Evolutionary conservation across 352 stramenopile genomes (phyloP), one percentile per base, ranked within the genome.

Genomic region (Pythium sp.): DNA sequence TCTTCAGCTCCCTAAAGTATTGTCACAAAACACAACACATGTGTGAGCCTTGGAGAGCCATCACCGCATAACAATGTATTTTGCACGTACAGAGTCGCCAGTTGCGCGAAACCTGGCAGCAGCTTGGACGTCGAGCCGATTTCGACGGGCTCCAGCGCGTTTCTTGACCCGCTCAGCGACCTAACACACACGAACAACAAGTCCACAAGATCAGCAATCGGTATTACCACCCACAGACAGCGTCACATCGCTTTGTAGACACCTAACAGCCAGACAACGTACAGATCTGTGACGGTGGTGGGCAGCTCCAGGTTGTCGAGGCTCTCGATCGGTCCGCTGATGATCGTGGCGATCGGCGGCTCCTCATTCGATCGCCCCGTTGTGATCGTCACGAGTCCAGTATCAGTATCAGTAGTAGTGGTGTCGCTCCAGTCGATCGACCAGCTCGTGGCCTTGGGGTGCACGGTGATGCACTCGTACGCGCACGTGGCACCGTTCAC

Each of bases 401-500:
- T n/a, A 2, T 30, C 30, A 30, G 32, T 20, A 26, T 12, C 56
- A 3, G 26, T 3, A 32, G 18, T 46, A 24, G n/a, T 20, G n/a
- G n/a, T 46, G 6, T 41, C 46, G n/a, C 5, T 7, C 61, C 61
- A 66, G 12, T 7, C 30, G n/a, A 66, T 36, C 1, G 61, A 66
- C 61, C 61, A 66, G 47, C 22, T 58, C 14, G n/a, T 14, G 4
- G 47, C 61, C 14, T 24, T 36, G 18, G 47, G 32, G 3, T 11
- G 14, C 26, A 66, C 30, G 0, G 47, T 6, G n/a, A 66, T 20
- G 32, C 61, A 66, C 47, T 66, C 61, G 61, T 66, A 66, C 3
- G 47, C 61, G 38, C 61, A 66, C 30, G 61, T 59, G 38, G 49
- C n/a, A 15, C 61, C 61, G 24, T 59, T 66, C n/a, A 66, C 61